A percentile compares a stretch with the other conserved stretches of the same genome.
Conservation (phyloP, 257 asterid species). For the Solanum gracilifrons region DNA sequence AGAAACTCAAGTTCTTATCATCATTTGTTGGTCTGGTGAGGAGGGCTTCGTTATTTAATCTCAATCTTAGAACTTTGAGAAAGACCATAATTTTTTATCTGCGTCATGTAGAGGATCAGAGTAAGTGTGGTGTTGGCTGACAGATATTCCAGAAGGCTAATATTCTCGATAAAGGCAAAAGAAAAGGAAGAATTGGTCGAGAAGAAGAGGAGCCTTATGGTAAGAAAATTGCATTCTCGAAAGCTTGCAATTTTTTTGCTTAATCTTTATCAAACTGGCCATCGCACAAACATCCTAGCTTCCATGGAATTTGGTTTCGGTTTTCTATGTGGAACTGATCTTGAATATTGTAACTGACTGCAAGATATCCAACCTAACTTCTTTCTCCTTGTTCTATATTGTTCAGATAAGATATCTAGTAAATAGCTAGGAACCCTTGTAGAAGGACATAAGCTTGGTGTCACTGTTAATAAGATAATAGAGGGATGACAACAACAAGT, state of each 20-base stretch:
- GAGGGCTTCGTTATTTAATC: slow-evolving; percentile 2
- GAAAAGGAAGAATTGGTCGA: slow-evolving; percentile 74
- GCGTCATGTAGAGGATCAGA: slow-evolving; percentile 49
- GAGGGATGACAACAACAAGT: not conserved
- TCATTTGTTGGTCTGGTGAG: slow-evolving; percentile 96
- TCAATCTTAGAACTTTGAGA: not conserved
- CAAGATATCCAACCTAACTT: not conserved
- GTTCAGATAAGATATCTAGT: not conserved
- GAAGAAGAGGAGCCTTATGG: slow-evolving; percentile 78
- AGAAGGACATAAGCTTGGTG: not conserved
- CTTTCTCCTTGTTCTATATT: not conserved
- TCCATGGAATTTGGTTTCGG: not conserved
- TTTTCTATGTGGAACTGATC: not conserved
- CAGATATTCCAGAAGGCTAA: slow-evolving; percentile 61
- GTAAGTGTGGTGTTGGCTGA: slow-evolving; percentile 65
- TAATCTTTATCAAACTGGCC: not conserved
- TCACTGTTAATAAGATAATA: not conserved
- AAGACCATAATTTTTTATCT: not conserved
- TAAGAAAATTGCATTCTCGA: slow-evolving; percentile 12
- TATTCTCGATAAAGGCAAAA: slow-evolving; percentile 57
- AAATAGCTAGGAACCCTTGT: not conserved
- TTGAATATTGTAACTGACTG: not conserved
- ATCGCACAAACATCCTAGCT: not conserved
- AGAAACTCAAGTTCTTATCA: slow-evolving; percentile 72
- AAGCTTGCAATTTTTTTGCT: not conserved